Conservation (phyloP, 139 green algal genomes). For the Auxenochlorella pyrenoidosa region DNA sequence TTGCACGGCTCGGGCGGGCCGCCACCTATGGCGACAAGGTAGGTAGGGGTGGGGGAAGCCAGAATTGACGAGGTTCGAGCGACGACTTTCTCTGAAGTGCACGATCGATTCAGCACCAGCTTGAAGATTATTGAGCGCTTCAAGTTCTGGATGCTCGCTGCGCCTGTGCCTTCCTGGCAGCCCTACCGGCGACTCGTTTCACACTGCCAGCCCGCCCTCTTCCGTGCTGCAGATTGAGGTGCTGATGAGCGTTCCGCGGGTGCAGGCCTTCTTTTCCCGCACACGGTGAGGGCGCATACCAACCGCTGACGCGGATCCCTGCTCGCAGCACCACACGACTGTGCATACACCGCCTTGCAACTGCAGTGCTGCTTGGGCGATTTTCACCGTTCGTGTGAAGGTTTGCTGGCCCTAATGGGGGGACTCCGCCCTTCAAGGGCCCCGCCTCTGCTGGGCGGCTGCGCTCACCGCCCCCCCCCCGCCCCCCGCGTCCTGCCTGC, state of each 20-base stretch:
- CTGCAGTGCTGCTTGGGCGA: no score
- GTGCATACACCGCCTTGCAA: no score
- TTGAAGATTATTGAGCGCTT: no score
- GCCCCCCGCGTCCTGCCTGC: background rate
- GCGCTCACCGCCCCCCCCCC: background rate
- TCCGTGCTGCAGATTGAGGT: constrained; percentile 25
- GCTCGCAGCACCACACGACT: no score
- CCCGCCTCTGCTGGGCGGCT: background rate
- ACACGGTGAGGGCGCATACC: background rate
- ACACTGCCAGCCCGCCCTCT: background rate
- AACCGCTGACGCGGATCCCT: background rate
- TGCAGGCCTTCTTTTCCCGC: background rate
- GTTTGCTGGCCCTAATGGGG: no score
- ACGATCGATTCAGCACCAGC: no score
- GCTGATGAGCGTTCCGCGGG: background rate
- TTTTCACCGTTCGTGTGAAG: no score
- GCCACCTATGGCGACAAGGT: constrained; percentile 36
- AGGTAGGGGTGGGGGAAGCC: background rate
- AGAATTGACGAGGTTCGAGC: background rate
- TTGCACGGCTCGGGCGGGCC: background rate
- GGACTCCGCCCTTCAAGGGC: no score
- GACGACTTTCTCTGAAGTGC: no score
- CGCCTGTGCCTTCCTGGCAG: no score
- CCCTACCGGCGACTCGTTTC: no score
- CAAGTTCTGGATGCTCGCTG: no score